phyloP scores from a whole-genome alignment of 2,329 filamentous ascomycete species.

The Colletotrichum sp. region DNA sequence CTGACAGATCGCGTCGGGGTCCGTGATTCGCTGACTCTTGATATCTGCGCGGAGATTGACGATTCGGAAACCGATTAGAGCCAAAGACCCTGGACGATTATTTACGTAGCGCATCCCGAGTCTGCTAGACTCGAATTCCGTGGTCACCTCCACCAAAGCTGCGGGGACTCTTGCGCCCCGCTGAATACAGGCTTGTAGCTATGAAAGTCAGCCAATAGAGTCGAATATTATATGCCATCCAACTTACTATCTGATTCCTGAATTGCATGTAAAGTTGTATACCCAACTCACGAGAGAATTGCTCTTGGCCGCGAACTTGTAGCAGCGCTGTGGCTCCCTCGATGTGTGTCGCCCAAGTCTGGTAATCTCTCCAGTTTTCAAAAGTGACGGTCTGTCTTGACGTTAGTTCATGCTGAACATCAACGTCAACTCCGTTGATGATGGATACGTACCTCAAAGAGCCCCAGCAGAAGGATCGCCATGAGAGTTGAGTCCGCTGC shows the following conservation, averaged over 20 bases:
- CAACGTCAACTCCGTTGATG: not conserved
- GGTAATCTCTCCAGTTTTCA: conserved; percentile 22
- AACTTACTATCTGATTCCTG: conserved; percentile 30
- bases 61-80: conserved; percentile 21
- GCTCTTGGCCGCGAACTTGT: conserved; percentile 26
- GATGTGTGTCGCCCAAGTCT: conserved; percentile 26
- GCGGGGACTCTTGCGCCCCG: conserved; percentile 19
- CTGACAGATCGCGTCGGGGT: conserved; percentile 9
- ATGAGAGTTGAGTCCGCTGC: conserved; percentile 26
- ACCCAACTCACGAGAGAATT: conserved; percentile 26
- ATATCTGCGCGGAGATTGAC: conserved; percentile 25
- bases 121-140: not conserved
- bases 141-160: not conserved
- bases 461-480: conserved; percentile 27
- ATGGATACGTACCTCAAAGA: conserved; percentile 25
- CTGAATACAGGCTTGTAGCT: conserved; percentile 25
- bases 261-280: conserved; percentile 26
- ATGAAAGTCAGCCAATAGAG: not conserved
- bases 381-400: conserved; percentile 24
- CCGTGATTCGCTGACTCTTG: conserved; percentile 17
- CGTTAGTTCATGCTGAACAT: not conserved
- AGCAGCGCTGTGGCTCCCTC: conserved; percentile 27
- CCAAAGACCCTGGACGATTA: conserved; percentile 4
- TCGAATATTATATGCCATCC: not conserved
- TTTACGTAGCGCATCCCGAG: not conserved